phyloP scores from a whole-genome alignment of 805 yeast species.

The Kregervanrija delftensis region DNA sequence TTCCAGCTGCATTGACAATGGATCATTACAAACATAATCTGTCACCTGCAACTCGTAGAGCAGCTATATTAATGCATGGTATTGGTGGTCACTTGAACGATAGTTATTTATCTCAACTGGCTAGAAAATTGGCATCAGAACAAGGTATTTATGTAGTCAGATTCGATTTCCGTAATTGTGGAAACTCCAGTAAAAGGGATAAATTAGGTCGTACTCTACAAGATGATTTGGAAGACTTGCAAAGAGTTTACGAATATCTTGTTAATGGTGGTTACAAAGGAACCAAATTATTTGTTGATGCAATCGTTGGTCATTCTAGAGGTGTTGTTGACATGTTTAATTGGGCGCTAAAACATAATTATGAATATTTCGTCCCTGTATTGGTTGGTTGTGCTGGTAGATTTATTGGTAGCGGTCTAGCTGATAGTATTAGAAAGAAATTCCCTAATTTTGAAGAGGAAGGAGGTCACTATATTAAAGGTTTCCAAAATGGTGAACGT shows the following conservation, averaged over 20 bases:
- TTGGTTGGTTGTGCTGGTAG: slow-evolving; percentile 72
- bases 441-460: slow-evolving; percentile 33
- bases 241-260: slow-evolving; percentile 34
- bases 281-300: slow-evolving; percentile 38
- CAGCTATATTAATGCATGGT: slow-evolving; percentile 71
- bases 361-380: slow-evolving; percentile 41
- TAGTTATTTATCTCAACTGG: slow-evolving; percentile 61
- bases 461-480: slow-evolving; percentile 34
- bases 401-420: slow-evolving; percentile 44
- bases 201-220: slow-evolving; percentile 50
- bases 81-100: slow-evolving; percentile 79
- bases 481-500: slow-evolving; percentile 46
- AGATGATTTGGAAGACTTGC: slow-evolving; percentile 67
- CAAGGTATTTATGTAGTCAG: slow-evolving; percentile 62
- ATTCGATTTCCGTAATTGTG: slow-evolving; percentile 83
- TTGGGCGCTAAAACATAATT: slow-evolving; percentile 50
- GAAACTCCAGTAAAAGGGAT: slow-evolving; percentile 52
- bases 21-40: slow-evolving; percentile 9
- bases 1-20: slow-evolving; percentile 12
- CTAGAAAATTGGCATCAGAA: slow-evolving; percentile 49
- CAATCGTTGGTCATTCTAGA: slow-evolving; percentile 73
- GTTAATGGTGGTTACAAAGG: slow-evolving; percentile 24
- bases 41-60: slow-evolving; percentile 15
- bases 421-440: slow-evolving; percentile 28
- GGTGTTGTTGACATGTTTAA: slow-evolving; percentile 70